These are phyloP conservation scores for Nevesoporus exiguus DNA, from an alignment of 768 basidiomycete genomes.

Conservation along the genomic window DNA sequence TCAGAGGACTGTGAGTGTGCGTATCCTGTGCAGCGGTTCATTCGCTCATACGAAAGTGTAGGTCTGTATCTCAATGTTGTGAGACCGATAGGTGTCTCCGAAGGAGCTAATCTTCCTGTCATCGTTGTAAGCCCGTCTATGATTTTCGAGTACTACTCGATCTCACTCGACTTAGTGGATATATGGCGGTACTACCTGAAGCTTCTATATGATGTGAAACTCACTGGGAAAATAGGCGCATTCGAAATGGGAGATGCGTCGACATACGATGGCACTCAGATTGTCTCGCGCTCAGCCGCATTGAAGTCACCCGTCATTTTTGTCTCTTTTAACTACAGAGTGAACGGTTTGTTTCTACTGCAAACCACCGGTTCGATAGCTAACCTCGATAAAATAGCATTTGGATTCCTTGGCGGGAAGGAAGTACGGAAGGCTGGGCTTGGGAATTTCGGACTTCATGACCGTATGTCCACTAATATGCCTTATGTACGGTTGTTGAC, in stretches of 20 bases:
- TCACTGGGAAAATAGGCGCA: slow-evolving; percentile 7
- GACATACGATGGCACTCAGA: slow-evolving; percentile 17
- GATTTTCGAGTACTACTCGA: neutral
- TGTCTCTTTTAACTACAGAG: neutral
- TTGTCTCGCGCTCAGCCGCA: slow-evolving; percentile 18
- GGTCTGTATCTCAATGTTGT: slow-evolving; percentile 23
- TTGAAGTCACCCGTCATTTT: neutral
- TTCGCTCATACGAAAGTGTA: slow-evolving; percentile 8
- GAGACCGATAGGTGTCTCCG: neutral
- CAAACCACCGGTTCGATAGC: neutral
- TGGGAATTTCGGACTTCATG: slow-evolving; percentile 25
- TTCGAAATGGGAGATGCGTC: slow-evolving; percentile 4
- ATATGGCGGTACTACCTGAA: neutral
- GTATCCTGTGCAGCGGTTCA: neutral
- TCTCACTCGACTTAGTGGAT: neutral
- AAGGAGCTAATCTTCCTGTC: slow-evolving; percentile 18
- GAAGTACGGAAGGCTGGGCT: neutral
- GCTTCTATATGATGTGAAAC: neutral
- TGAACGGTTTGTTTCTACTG: neutral
- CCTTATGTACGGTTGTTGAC: neutral
- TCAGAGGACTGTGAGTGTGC: slow-evolving; percentile 21
- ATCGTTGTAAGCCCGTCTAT: slow-evolving; percentile 15
- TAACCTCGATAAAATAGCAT: slow-evolving; percentile 10
- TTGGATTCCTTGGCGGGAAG: slow-evolving; percentile 29
- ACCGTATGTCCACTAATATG: slow-evolving; percentile 21